phyloP scores from a whole-genome alignment of 805 yeast genomes.

The Candida nemodendra region DNA sequence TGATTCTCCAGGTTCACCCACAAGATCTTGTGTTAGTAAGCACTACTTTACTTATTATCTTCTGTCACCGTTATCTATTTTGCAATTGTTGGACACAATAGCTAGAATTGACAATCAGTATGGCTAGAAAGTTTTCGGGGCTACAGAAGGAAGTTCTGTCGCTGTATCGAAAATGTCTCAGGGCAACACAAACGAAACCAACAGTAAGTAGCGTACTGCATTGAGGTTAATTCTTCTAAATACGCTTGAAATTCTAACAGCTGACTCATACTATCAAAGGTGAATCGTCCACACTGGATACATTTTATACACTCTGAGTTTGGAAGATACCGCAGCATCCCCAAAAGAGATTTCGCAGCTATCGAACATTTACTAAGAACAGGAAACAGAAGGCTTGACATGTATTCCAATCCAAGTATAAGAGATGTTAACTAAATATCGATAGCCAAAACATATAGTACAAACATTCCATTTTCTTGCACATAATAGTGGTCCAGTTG shows the following conservation, averaged over 20 bases:
- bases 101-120: conserved; percentile 4
- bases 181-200: conserved; percentile 48
- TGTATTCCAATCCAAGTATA: conserved; percentile 68
- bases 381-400: conserved; percentile 70
- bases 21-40: too few relatives aligned
- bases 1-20: too few relatives aligned
- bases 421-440: conserved; percentile 58
- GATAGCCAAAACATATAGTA: background rate
- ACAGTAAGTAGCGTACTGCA: too few relatives aligned
- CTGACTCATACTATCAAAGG: conserved; percentile 18
- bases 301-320: conserved; percentile 52
- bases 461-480: background rate
- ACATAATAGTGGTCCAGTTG: too few relatives aligned
- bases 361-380: conserved; percentile 79
- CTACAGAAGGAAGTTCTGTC: conserved; percentile 52
- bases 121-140: conserved; percentile 37
- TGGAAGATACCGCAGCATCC: conserved; percentile 49
- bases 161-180: conserved; percentile 46
- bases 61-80: too few relatives aligned
- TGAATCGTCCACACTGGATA: conserved; percentile 33
- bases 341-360: conserved; percentile 79
- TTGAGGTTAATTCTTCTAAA: too few relatives aligned
- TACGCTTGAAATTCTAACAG: background rate
- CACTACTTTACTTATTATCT: too few relatives aligned
- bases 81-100: too few relatives aligned